Percentiles rank a stretch among this genome's conserved stretches.
Conservation (phyloP, 805 yeast species). For the Cyberlindnera xylosilytica region DNA sequence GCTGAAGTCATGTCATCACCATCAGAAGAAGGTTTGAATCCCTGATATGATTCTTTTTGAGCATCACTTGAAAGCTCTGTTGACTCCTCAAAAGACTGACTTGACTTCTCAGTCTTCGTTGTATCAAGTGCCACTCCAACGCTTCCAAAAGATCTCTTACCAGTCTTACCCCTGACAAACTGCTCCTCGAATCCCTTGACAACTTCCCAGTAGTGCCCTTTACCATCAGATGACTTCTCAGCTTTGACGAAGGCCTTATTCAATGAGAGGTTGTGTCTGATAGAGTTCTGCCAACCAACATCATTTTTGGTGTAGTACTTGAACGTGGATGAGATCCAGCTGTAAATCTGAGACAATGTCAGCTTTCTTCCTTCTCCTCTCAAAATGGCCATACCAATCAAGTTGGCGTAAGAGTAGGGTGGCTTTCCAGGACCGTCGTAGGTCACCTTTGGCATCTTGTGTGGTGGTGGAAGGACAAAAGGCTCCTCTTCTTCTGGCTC, state of each 20-base stretch:
- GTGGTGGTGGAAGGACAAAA: constrained; percentile 22
- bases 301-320: constrained; percentile 89
- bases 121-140: constrained; percentile 10
- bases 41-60: constrained; percentile 1
- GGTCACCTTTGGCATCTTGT: constrained; percentile 23
- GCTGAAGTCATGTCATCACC: constrained; percentile 14
- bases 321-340: constrained; percentile 83
- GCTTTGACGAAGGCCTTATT: constrained; percentile 92
- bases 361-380: constrained; percentile 71
- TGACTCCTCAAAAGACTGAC: constrained; percentile 1
- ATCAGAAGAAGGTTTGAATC: constrained; percentile 3
- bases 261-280: constrained; percentile 88
- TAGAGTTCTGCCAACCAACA: constrained; percentile 98
- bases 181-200: constrained; percentile 79
- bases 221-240: constrained; percentile 86
- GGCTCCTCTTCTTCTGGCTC: constrained; percentile 8
- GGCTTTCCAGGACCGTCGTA: constrained; percentile 53
- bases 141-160: constrained; percentile 31
- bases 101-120: constrained; percentile 1
- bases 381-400: constrained; percentile 89
- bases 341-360: constrained; percentile 87
- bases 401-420: constrained; percentile 89
- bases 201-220: constrained; percentile 88
- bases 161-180: constrained; percentile 63
- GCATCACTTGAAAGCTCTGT: no score